Evolutionary conservation across 208 protist genomes (phyloP).

Genomic region (Wallacemonas sp.): DNA sequence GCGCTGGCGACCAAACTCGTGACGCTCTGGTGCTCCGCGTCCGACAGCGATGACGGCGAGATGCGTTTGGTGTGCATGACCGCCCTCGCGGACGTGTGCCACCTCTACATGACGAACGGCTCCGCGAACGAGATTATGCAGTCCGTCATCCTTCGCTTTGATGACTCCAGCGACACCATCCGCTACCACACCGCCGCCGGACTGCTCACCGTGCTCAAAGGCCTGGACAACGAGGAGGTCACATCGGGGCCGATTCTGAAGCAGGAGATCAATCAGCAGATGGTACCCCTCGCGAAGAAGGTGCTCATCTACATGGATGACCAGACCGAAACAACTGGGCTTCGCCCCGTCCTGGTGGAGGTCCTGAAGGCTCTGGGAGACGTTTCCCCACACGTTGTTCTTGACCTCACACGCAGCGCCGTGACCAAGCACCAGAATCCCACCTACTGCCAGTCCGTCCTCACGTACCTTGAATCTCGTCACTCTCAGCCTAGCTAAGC

Average conservation of each 20-base stretch:
- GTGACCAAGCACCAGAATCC: constrained; percentile 51
- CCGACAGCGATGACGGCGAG: constrained; percentile 85
- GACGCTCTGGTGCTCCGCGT: constrained; percentile 66
- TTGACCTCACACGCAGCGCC: constrained; percentile 50
- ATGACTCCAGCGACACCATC: constrained; percentile 77
- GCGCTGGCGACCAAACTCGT: constrained; percentile 49
- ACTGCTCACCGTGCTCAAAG: constrained; percentile 38
- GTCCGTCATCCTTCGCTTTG: constrained; percentile 74
- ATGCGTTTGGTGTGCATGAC: constrained; percentile 85
- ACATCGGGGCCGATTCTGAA: constrained; percentile 29
- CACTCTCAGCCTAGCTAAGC: no score
- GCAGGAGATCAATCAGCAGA: constrained; percentile 63
- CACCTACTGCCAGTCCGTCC: constrained; percentile 44
- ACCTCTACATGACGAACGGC: constrained; percentile 52
- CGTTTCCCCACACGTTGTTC: constrained; percentile 60
- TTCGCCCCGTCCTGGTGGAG: constrained; percentile 41
- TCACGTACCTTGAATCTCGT: constrained; percentile 42
- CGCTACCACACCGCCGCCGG: constrained; percentile 46
- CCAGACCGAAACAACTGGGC: constrained; percentile 61
- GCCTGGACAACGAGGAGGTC: constrained; percentile 1
- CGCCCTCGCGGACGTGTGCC: constrained; percentile 44
- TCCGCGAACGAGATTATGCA: constrained; percentile 72
- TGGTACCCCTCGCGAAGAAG: constrained; percentile 72
- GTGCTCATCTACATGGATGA: constrained; percentile 87
- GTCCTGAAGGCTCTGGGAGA: constrained; percentile 52